Evolutionary conservation across 1,284 basidiomycete species (phyloP).

Genomic region (Neonothopanus nambi): DNA sequence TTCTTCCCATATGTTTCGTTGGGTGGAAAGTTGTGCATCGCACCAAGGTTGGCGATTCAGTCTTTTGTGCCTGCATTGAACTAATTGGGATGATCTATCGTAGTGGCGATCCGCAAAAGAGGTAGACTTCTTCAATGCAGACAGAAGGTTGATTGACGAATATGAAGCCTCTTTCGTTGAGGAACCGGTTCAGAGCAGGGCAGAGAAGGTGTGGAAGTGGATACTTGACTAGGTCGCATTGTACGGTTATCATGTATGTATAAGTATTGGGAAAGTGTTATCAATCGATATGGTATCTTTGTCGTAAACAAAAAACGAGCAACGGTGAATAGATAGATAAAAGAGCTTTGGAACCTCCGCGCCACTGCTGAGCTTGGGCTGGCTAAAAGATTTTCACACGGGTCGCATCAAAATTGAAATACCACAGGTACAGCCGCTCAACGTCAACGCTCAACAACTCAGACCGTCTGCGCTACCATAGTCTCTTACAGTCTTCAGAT

Average conservation of each 20-base stretch:
- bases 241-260: no score
- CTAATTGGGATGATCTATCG: neutral
- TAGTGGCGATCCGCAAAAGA: constrained; percentile 36
- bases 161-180: constrained; percentile 30
- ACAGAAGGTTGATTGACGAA: constrained; percentile 35
- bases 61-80: neutral
- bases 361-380: no score
- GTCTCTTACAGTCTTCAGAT: neutral
- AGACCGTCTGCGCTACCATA: neutral
- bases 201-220: no score
- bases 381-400: no score
- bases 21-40: constrained; percentile 62
- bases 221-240: no score
- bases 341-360: no score
- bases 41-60: constrained; percentile 37
- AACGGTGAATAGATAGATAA: no score
- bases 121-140: constrained; percentile 39
- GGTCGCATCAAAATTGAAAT: no score
- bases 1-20: constrained; percentile 51
- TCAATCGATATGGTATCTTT: no score
- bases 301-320: no score
- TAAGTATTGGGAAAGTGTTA: no score
- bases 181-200: neutral
- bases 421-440: neutral
- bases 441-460: neutral